Conservation (phyloP, 2,329 filamentous ascomycete genomes). For the Geoglossum cookeanum region DNA sequence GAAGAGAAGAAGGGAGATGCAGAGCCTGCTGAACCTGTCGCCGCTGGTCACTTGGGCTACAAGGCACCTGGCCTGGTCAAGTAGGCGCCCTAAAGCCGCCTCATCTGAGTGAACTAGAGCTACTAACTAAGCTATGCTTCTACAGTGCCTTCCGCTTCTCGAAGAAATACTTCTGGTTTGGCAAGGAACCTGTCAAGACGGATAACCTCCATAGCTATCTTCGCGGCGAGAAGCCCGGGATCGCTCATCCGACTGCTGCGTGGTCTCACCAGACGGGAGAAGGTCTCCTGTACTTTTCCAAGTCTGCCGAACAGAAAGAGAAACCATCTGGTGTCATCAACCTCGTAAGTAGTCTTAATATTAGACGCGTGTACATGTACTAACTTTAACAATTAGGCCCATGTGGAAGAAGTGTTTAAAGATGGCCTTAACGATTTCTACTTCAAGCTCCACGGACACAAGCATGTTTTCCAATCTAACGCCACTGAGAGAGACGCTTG, state of each 20-base stretch:
- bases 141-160: constrained; percentile 67
- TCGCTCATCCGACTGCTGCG: constrained; percentile 60
- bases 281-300: constrained; percentile 81
- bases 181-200: constrained; percentile 49
- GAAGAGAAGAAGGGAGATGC: constrained; percentile 21
- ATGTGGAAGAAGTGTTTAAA: constrained; percentile 51
- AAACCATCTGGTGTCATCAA: constrained; percentile 67
- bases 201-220: constrained; percentile 61
- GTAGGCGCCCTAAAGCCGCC: constrained; percentile 34
- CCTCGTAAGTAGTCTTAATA: constrained; percentile 39
- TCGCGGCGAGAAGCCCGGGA: constrained; percentile 69
- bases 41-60: constrained; percentile 74
- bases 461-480: constrained; percentile 81
- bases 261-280: constrained; percentile 92
- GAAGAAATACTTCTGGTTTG: constrained; percentile 89
- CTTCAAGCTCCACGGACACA: constrained; percentile 69
- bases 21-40: constrained; percentile 26
- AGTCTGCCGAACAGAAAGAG: constrained; percentile 65
- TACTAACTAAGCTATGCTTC: constrained; percentile 1
- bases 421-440: constrained; percentile 67
- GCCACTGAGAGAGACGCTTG: constrained; percentile 76
- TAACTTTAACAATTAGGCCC: constrained; percentile 27
- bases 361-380: neutral
- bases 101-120: constrained; percentile 7
- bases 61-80: constrained; percentile 81